phyloP scores from a whole-genome alignment of 2,329 filamentous ascomycete species.

The Lachnellula hyalina region DNA sequence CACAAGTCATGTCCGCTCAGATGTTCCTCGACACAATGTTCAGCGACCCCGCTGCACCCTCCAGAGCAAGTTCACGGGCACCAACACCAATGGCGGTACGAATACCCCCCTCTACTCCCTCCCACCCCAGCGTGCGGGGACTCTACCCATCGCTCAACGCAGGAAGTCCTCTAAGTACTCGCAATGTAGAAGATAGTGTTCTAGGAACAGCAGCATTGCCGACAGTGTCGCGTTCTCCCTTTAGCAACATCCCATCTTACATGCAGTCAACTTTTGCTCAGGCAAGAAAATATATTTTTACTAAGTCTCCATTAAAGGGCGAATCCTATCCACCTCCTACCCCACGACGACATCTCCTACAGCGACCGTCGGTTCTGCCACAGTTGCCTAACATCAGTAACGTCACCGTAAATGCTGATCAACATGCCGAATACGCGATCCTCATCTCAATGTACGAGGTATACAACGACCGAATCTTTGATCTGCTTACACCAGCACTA shows the following conservation, averaged over 20 bases:
- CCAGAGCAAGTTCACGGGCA: slow-evolving; percentile 58
- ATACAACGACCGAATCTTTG: slow-evolving; percentile 97
- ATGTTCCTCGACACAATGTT: slow-evolving; percentile 77
- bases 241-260: slow-evolving; percentile 23
- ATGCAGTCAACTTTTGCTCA: slow-evolving; percentile 28
- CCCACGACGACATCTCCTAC: slow-evolving; percentile 55
- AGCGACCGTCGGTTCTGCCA: slow-evolving; percentile 66
- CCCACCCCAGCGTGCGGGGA: slow-evolving; percentile 12
- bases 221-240: slow-evolving; percentile 6
- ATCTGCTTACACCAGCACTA: slow-evolving; percentile 67
- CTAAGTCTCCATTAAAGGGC: slow-evolving; percentile 44
- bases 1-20: slow-evolving; percentile 66
- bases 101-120: slow-evolving; percentile 22
- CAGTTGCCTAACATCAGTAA: slow-evolving; percentile 69
- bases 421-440: slow-evolving; percentile 74
- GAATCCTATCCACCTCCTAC: slow-evolving; percentile 49
- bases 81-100: slow-evolving; percentile 66
- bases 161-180: slow-evolving; percentile 28
- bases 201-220: slow-evolving; percentile 6
- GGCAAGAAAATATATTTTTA: slow-evolving; percentile 30
- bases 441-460: slow-evolving; percentile 98
- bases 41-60: slow-evolving; percentile 54
- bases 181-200: slow-evolving; percentile 20
- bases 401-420: slow-evolving; percentile 61
- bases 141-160: slow-evolving; percentile 23